phyloP scores from a whole-genome alignment of 768 basidiomycete species.

The Tephrocybe sp. region DNA sequence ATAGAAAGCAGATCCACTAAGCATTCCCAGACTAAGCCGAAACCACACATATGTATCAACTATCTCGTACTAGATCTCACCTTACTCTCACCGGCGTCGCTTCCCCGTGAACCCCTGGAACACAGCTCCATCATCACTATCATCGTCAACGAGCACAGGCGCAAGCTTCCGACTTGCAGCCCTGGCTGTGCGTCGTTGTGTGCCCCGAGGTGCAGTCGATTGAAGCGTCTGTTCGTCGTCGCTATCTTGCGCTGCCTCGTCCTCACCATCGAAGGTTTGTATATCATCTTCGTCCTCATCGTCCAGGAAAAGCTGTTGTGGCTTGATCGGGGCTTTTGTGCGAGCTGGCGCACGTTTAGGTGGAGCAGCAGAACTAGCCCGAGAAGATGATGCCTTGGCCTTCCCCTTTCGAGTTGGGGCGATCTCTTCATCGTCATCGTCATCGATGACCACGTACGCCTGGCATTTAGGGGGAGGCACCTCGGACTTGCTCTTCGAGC shows the following conservation, averaged over 20 bases:
- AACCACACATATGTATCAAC: background rate
- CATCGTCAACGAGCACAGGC: conserved; percentile 53
- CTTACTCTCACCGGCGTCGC: conserved; percentile 4
- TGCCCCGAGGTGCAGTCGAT: conserved; percentile 22
- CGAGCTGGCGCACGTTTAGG: conserved; percentile 17
- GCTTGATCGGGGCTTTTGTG: conserved; percentile 27
- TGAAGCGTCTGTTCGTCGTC: conserved; percentile 26
- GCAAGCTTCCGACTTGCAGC: conserved; percentile 27
- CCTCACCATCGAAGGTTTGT: conserved; percentile 20
- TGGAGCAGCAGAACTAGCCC: conserved; percentile 21
- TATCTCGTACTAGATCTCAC: background rate
- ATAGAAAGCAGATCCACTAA: no score
- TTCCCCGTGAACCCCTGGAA: conserved; percentile 59
- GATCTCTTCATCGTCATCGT: conserved; percentile 27
- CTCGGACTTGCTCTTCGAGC: conserved; percentile 11
- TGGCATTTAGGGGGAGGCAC: conserved; percentile 17
- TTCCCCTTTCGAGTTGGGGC: conserved; percentile 14
- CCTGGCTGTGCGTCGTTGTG: conserved; percentile 23
- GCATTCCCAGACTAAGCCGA: background rate
- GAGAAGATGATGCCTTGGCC: conserved; percentile 28
- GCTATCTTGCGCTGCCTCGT: conserved; percentile 17
- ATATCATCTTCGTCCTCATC: conserved; percentile 38
- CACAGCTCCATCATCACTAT: conserved; percentile 69
- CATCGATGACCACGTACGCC: conserved; percentile 29
- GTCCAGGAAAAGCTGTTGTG: conserved; percentile 49